Evolutionary conservation across 768 basidiomycete species (phyloP).

Genomic region (Collybiopsis luxurians): DNA sequence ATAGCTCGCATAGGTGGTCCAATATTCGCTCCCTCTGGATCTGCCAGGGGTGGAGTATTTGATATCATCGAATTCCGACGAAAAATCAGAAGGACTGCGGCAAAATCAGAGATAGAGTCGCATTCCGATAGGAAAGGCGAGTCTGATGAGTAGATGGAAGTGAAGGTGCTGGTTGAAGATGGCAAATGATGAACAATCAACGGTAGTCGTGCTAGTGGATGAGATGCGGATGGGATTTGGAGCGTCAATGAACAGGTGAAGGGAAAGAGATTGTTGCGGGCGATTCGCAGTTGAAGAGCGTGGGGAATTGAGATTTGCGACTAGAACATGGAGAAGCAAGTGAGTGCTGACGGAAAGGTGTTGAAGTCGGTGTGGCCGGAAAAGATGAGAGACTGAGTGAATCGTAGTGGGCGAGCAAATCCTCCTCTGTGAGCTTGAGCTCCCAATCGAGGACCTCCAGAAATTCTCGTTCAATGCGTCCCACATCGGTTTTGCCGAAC

Average conservation of each 20-base stretch:
- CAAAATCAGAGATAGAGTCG: background rate
- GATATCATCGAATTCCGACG: background rate
- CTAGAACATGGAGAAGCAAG: too few relatives aligned
- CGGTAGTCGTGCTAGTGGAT: too few relatives aligned
- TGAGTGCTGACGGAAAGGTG: background rate
- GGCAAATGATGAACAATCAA: background rate
- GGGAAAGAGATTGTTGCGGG: background rate
- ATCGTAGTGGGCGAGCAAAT: conserved; percentile 50
- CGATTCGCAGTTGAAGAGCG: too few relatives aligned
- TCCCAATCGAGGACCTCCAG: conserved; percentile 79
- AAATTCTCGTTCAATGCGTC: conserved; percentile 80
- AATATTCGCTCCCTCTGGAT: too few relatives aligned
- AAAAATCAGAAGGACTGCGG: background rate
- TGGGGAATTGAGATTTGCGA: too few relatives aligned
- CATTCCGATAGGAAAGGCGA: background rate
- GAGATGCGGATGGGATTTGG: background rate
- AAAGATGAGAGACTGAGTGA: background rate
- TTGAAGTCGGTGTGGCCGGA: background rate
- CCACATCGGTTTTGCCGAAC: conserved; percentile 78
- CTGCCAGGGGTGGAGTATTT: too few relatives aligned
- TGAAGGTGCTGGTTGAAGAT: background rate
- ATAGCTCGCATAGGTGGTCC: too few relatives aligned
- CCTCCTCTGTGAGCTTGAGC: conserved; percentile 60
- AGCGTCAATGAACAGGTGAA: background rate
- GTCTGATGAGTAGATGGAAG: background rate